Evolutionary conservation across 805 yeast genomes (phyloP).

Genomic region (Kuraishia capsulata): DNA sequence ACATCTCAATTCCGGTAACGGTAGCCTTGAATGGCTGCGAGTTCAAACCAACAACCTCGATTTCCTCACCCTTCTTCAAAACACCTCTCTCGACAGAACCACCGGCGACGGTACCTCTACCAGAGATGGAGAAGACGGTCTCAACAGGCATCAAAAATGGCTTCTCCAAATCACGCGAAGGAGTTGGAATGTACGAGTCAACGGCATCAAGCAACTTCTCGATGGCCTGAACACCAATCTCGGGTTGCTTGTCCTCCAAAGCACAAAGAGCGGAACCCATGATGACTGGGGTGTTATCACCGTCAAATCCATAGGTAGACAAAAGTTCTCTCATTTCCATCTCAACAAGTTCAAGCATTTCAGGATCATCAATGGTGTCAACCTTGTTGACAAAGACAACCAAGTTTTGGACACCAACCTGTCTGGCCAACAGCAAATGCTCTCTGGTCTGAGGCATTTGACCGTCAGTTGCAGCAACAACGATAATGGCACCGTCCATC

Average conservation of each 20-base stretch:
- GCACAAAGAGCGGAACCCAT: constrained; percentile 99
- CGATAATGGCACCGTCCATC: constrained; percentile 99
- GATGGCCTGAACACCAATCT: constrained; percentile 85
- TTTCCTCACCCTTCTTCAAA: constrained; percentile 96
- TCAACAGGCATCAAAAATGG: constrained; percentile 97
- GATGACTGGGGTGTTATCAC: constrained; percentile 94
- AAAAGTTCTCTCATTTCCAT: constrained; percentile 99
- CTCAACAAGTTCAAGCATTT: constrained; percentile 98
- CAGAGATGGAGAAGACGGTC: constrained; percentile 95
- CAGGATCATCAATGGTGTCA: constrained; percentile 96
- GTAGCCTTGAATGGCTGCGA: constrained; percentile 83
- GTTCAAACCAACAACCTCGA: constrained; percentile 92
- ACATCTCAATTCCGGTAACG: constrained; percentile 98
- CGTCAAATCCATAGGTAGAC: constrained; percentile 88
- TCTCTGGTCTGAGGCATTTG: constrained; percentile 99
- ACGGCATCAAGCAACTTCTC: constrained; percentile 81
- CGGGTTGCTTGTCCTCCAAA: constrained; percentile 78
- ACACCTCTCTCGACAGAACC: constrained; percentile 99
- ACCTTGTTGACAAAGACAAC: constrained; percentile 98
- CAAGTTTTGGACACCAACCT: constrained; percentile 96
- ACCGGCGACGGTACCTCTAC: constrained; percentile 99
- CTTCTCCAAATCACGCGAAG: constrained; percentile 90
- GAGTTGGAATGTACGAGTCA: constrained; percentile 94
- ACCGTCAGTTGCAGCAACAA: constrained; percentile 98
- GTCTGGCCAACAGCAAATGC: constrained; percentile 96